Base-by-base conservation (phyloP, 306 rosid genomes). In the Prunus kanzakura region DNA sequence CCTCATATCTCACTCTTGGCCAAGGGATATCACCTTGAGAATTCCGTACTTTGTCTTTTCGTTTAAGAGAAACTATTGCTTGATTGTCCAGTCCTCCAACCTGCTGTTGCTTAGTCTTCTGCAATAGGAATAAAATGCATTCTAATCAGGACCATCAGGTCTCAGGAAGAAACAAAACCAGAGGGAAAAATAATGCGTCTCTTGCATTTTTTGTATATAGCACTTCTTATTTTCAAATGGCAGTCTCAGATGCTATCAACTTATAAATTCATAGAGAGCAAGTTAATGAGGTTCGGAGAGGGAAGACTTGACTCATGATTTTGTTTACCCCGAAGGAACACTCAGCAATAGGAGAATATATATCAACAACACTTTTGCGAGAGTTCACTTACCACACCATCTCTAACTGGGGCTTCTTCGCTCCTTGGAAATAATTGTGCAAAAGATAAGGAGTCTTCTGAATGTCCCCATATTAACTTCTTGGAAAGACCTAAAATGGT, bases 371-470 rank as follows among this genome's bases (percentile, higher is more conserved):
- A 5, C 22, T 72, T 20, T 57, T 72, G 11, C 15, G 8, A 16
- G 41, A 9, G 55, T 15, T 72, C 19, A 23, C 67, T 72, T 72
- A 72, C 76, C 76, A 30, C 11, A 5, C 22, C 76, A 20, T 72
- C 11, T 23, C 11, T 11, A 16, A 56, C n/a, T 8, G 55, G 56
- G 66, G 18, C 38, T 57, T 43, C 30, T 16, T 29, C 4, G 43
- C 43, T 61, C 55, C 55, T 23, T 29, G 16, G 25, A 41, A 22
- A 0, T 22, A 60, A 23, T 41, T 61, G 19, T 58, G 38, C 38
- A 18, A 72, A n/a, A 18, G 67, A 9, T 41, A 57, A 41, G 56
- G 67, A 72, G 45, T 72, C 76, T 15, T 41, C 76, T 41, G 67
- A 72, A 29, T 23, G 18, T 20, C 32, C 25, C 54, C 56, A 19